Evolutionary conservation across 2,329 filamentous ascomycete species (phyloP).

Genomic region (Penicillium fuscoglaucum): DNA sequence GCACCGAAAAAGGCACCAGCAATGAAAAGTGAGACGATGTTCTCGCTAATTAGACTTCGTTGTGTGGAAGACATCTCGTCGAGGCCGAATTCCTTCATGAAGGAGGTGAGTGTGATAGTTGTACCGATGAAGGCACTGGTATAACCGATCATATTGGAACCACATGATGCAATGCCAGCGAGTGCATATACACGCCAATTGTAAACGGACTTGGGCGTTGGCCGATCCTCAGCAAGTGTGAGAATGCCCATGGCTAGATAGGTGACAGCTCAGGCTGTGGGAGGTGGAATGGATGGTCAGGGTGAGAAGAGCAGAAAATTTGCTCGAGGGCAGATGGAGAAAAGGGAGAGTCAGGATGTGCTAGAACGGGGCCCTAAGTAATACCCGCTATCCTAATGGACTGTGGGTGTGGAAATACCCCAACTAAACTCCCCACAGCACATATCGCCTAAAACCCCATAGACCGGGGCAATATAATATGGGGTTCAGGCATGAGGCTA

Average conservation of each 20-base stretch:
- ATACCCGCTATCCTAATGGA: slow-evolving; percentile 15
- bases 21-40: slow-evolving; percentile 77
- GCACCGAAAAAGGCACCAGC: slow-evolving; percentile 80
- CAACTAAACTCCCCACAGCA: slow-evolving; percentile 30
- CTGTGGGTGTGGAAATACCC: slow-evolving; percentile 23
- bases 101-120: slow-evolving; percentile 68
- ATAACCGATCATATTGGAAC: slow-evolving; percentile 60
- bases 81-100: slow-evolving; percentile 66
- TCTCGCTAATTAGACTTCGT: slow-evolving; percentile 64
- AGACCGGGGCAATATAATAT: slow-evolving; percentile 33
- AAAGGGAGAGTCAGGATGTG: slow-evolving; percentile 9
- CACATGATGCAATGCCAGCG: slow-evolving; percentile 56
- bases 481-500: slow-evolving; percentile 25
- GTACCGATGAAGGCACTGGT: slow-evolving; percentile 78
- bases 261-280: slow-evolving; percentile 10
- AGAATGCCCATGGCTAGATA: slow-evolving; percentile 35
- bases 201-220: slow-evolving; percentile 58
- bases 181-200: slow-evolving; percentile 60
- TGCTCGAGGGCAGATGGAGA: slow-evolving; percentile 9
- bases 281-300: not conserved
- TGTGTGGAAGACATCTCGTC: slow-evolving; percentile 48
- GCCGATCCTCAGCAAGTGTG: slow-evolving; percentile 46
- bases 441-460: slow-evolving; percentile 26
- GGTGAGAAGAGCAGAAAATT: not conserved
- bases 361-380: slow-evolving; percentile 23